Percentiles rank a stretch among this genome's conserved stretches.
phyloP scores from a whole-genome alignment of 768 basidiomycete genomes.

The Auriscalpium vulgare region DNA sequence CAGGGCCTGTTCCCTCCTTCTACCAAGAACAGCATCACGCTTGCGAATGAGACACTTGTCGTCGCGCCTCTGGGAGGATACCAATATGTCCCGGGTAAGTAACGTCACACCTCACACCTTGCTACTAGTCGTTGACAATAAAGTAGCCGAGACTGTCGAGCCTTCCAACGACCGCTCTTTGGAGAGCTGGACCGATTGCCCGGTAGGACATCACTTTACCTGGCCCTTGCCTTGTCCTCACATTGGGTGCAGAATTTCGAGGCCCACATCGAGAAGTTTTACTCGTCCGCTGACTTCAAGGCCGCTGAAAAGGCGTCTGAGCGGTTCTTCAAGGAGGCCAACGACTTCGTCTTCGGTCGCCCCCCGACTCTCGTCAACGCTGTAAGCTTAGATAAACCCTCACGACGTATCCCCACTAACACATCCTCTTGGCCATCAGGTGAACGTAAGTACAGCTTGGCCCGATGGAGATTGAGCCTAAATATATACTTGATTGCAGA shows the following conservation, averaged over 20 bases:
- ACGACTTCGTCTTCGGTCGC: slow-evolving; percentile 67
- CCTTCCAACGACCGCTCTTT: slow-evolving; percentile 75
- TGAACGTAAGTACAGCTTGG: slow-evolving; percentile 51
- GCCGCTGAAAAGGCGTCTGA: slow-evolving; percentile 43
- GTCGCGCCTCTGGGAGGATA: slow-evolving; percentile 73
- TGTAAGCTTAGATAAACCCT: slow-evolving; percentile 30
- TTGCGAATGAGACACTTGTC: slow-evolving; percentile 72
- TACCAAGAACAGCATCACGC: slow-evolving; percentile 56
- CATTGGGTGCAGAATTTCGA: slow-evolving; percentile 44
- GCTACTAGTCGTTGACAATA: background rate
- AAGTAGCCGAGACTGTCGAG: slow-evolving; percentile 74
- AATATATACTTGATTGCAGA: slow-evolving; percentile 28
- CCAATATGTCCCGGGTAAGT: slow-evolving; percentile 74
- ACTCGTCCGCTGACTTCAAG: slow-evolving; percentile 62
- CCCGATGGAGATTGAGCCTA: background rate
- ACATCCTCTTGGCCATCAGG: slow-evolving; percentile 31
- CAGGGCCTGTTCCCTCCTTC: slow-evolving; percentile 87
- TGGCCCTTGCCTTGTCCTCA: background rate
- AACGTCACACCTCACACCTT: background rate
- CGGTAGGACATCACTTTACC: slow-evolving; percentile 26
- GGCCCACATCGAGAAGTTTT: slow-evolving; percentile 52
- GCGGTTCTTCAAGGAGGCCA: slow-evolving; percentile 57
- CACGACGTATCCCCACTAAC: slow-evolving; percentile 11
- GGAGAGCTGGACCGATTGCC: slow-evolving; percentile 70
- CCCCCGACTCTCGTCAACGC: slow-evolving; percentile 61